Base-by-base conservation (phyloP, 805 yeast species). In the Zygoascus biomembranicola region DNA sequence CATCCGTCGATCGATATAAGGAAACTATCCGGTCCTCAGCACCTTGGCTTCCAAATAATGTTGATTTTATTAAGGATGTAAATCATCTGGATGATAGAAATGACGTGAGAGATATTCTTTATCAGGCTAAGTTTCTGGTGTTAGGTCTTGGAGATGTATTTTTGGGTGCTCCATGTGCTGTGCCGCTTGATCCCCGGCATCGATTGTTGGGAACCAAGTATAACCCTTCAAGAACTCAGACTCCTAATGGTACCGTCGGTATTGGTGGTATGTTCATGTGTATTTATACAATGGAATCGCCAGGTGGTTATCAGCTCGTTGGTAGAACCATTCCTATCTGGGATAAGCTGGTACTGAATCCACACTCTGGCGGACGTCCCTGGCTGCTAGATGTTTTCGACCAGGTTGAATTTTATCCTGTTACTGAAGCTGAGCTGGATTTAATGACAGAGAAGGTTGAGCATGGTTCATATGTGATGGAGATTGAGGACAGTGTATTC, bases 241-340 rank as follows among this genome's bases (percentile, higher is more conserved):
- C 99, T 1, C 96, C 97, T 42, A 88, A 89, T 66, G 99, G 99
- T 61, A 87, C 94, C 39, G 98, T 92, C 57, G 99, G 99, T 65
- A 84, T 94, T 67, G 99, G 99, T 58, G 98, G 99, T 62, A 89
- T 86, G 87, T 94, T 90, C 77, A 90, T 92, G 98, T 92, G 98
- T 74, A 90, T 92, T 62, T 92, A 92, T 71, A 89, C 98, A 32
- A 90, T 92, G 92, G 95, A 89, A 61, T 89, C 97, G 26, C 99
- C 99, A 48, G 99, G 99, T 72, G 99, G 99, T 32, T 92, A 92
- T 72, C 98, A 92, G 73, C 78, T 92, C 62, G 92, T 90, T 57
- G 99, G 98, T 54, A 81, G 98, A 66, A 92, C 99, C 10, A 83
- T 94, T 60, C 98, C 98, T 52, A 90, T 92, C 62, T 92, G 99